phyloP scores from a whole-genome alignment of 2,329 filamentous ascomycete species.

The Diaporthe australafricana region DNA sequence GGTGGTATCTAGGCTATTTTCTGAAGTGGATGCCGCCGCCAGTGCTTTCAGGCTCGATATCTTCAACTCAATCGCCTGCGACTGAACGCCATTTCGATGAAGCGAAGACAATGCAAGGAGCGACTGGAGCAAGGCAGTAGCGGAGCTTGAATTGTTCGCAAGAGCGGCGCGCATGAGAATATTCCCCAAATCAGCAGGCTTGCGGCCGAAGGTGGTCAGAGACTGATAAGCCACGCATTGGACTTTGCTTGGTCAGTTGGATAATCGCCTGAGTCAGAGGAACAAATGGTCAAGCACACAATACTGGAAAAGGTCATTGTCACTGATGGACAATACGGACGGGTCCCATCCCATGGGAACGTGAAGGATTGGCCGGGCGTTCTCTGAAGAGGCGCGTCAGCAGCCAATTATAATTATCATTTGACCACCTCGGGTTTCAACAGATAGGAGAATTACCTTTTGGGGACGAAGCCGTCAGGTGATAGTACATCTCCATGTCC shows the following conservation, averaged over 20 bases:
- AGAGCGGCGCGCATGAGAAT: slow-evolving; percentile 41
- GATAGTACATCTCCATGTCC: slow-evolving; percentile 14
- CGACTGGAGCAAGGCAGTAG: neutral
- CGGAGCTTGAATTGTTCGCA: neutral
- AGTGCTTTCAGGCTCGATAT: neutral
- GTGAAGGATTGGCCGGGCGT: neutral
- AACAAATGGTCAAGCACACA: neutral
- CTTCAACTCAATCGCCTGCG: slow-evolving; percentile 14
- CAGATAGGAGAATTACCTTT: neutral
- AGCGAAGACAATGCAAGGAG: neutral
- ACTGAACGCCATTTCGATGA: slow-evolving; percentile 1
- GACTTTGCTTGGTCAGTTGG: neutral
- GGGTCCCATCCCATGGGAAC: neutral
- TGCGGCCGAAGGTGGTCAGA: slow-evolving; percentile 41
- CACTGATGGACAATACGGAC: slow-evolving; percentile 4
- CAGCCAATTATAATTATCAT: too few species aligned
- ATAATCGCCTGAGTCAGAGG: too few species aligned
- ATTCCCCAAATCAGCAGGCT: slow-evolving; percentile 37
- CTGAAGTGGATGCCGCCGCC: neutral
- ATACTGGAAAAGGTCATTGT: slow-evolving; percentile 14
- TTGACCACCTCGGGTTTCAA: neutral
- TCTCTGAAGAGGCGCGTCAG: neutral
- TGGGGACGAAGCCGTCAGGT: neutral
- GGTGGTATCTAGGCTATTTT: neutral
- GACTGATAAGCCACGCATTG: slow-evolving; percentile 39